Base-by-base conservation (phyloP, 768 basidiomycete genomes). In the Kwoniella sp. region DNA sequence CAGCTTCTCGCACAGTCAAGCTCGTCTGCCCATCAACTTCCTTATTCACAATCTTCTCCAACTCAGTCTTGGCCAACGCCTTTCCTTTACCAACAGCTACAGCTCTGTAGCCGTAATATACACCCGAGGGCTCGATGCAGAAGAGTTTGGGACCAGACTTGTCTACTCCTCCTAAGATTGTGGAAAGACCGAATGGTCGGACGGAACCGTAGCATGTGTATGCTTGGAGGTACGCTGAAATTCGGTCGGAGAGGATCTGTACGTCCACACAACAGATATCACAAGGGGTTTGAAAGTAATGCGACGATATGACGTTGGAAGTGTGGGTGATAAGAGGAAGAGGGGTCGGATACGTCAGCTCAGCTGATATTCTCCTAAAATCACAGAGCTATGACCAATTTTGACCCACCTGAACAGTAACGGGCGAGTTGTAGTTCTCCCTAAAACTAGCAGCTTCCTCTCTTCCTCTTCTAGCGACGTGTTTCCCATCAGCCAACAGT, bases 201-300 rank as follows among this genome's bases (percentile, higher is more conserved):
- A 98, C 95, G 24, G 94, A 97, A 1, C 94, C 97, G 82, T 98
- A 97, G 44, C 97, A 87, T 6, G 96, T 99, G 82, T 97, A 98
- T 48, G 88, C 87, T 82, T 99, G 96, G 9, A 91, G 88, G 79
- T 91, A 95, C n/a, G 86, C 84, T 1, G 90, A 88, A 49, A 99
- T 74, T 63, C 94, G 89, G 76, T 91, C 89, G 58, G 89, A 83
- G 54, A 90, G 79, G 29, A 82, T 75, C 87, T 88, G 70, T 0
- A 22, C 83, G 68, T 33, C 7, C n/a, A n/a, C n/a, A n/a, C n/a
- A n/a, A n/a, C n/a, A n/a, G n/a, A n/a, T n/a, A n/a, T n/a, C n/a
- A n/a, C n/a, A n/a, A n/a, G n/a, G n/a, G n/a, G n/a, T n/a, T n/a
- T n/a, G n/a, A n/a, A n/a, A n/a, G n/a, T n/a, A n/a, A 51, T 19